A percentile compares a stretch with the other conserved stretches of the same genome.
These are phyloP conservation scores for Ogataea siamensis DNA, from an alignment of 805 yeast species.

Conservation along the genomic window DNA sequence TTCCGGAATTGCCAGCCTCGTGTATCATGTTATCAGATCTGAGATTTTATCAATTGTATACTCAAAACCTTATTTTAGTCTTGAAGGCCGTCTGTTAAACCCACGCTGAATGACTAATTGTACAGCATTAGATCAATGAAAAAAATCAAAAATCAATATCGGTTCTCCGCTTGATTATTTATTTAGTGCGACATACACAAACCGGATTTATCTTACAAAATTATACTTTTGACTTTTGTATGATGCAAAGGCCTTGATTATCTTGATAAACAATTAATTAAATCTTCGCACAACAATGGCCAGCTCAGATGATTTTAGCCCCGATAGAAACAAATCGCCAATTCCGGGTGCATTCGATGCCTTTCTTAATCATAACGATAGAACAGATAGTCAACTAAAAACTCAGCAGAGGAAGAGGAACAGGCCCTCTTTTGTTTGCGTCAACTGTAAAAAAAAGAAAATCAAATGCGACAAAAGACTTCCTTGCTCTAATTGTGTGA, in stretches of 20 bases:
- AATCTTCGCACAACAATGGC: background rate
- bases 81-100: no score
- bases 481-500: constrained; percentile 34
- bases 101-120: no score
- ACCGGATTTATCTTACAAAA: no score
- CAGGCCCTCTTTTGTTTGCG: constrained; percentile 43
- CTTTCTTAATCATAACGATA: background rate
- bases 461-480: constrained; percentile 31
- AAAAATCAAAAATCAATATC: no score
- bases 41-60: no score
- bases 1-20: no score
- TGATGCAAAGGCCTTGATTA: background rate
- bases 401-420: constrained; percentile 36
- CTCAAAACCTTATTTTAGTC: no score
- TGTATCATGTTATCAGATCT: no score
- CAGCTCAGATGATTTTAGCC: background rate
- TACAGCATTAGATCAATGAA: no score
- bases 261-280: background rate
- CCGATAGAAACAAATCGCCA: background rate
- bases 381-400: background rate
- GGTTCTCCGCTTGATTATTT: no score
- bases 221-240: no score
- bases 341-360: background rate
- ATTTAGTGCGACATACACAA: no score
- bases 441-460: constrained; percentile 31